phyloP scores from a whole-genome alignment of 495 filamentous ascomycete species.

The Trichoderma gamsii region DNA sequence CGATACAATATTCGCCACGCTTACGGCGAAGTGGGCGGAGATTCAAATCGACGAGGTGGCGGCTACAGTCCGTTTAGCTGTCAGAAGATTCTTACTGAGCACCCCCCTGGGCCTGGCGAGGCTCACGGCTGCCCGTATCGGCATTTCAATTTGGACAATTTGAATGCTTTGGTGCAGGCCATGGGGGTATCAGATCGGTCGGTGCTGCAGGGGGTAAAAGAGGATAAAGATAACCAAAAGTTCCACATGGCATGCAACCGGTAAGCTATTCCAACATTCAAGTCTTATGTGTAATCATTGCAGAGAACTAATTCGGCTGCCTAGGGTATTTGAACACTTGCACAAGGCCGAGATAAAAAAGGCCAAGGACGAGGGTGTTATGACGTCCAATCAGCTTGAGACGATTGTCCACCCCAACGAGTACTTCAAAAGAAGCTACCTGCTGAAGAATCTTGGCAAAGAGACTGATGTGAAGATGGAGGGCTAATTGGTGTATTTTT shows the following conservation, averaged over 20 bases:
- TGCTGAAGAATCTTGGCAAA: slow-evolving; percentile 68
- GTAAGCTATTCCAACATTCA: slow-evolving; percentile 25
- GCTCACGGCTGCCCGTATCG: slow-evolving; percentile 93
- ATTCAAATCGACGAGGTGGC: slow-evolving; percentile 72
- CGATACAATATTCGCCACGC: slow-evolving; percentile 90
- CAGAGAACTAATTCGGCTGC: slow-evolving; percentile 7
- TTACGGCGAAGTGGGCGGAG: slow-evolving; percentile 94
- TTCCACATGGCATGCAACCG: slow-evolving; percentile 96
- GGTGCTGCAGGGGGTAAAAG: slow-evolving; percentile 70
- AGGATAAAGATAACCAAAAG: slow-evolving; percentile 81
- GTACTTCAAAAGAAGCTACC: slow-evolving; percentile 90
- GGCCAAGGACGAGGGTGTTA: slow-evolving; percentile 75
- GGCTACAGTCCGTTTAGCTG: slow-evolving; percentile 89
- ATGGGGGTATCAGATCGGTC: slow-evolving; percentile 73
- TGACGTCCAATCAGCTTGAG: slow-evolving; percentile 76
- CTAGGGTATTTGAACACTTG: slow-evolving; percentile 75
- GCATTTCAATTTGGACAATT: slow-evolving; percentile 82
- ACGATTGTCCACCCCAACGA: slow-evolving; percentile 97
- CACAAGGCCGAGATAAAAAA: slow-evolving; percentile 84
- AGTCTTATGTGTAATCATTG: neutral
- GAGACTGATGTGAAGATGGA: slow-evolving; percentile 48
- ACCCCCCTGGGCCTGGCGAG: slow-evolving; percentile 75
- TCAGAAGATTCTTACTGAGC: slow-evolving; percentile 87
- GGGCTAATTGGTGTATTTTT: slow-evolving; percentile 20
- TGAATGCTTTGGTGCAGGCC: slow-evolving; percentile 62